These are phyloP conservation scores for Botryosphaeria agaves DNA, from an alignment of 2,329 filamentous ascomycete genomes.

Conservation along the genomic window DNA sequence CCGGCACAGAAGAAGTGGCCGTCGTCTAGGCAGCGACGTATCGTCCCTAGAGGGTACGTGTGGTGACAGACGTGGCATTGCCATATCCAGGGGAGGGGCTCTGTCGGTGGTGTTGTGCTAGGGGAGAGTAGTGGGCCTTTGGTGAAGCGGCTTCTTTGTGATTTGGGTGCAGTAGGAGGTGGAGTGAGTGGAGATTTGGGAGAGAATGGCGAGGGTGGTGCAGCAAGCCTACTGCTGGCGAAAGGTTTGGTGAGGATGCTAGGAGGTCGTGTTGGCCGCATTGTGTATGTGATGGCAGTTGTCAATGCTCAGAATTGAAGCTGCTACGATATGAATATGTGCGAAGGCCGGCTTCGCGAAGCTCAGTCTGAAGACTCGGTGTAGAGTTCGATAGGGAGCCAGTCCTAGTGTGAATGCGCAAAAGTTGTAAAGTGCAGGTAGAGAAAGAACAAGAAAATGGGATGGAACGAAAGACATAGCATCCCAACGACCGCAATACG, in stretches of 20 bases:
- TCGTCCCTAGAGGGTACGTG: constrained; percentile 30
- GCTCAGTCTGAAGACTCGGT: too few species aligned
- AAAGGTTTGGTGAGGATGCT: background rate
- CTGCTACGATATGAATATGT: background rate
- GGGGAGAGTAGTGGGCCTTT: constrained; percentile 4
- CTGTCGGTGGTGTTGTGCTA: constrained; percentile 10
- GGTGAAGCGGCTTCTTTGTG: constrained; percentile 6
- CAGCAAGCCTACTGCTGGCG: constrained; percentile 14
- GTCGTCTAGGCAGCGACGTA: constrained; percentile 34
- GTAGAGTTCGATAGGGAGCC: too few species aligned
- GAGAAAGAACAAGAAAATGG: too few species aligned
- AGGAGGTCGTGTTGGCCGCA: background rate
- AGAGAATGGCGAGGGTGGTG: constrained; percentile 27
- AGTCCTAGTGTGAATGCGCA: too few species aligned
- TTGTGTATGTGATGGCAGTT: background rate
- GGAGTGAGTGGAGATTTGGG: constrained; percentile 11
- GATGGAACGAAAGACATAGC: too few species aligned
- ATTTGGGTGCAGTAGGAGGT: constrained; percentile 2
- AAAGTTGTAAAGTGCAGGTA: too few species aligned
- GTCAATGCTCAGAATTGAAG: too few species aligned
- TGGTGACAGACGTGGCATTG: constrained; percentile 32
- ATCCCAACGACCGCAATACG: too few species aligned
- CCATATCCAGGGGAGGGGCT: constrained; percentile 32
- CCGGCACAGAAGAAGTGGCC: constrained; percentile 37
- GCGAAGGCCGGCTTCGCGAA: constrained; percentile 1